Evolutionary conservation across 1,139 yeast genomes (phyloP).

Genomic region (Lipomyces yarrowii): DNA sequence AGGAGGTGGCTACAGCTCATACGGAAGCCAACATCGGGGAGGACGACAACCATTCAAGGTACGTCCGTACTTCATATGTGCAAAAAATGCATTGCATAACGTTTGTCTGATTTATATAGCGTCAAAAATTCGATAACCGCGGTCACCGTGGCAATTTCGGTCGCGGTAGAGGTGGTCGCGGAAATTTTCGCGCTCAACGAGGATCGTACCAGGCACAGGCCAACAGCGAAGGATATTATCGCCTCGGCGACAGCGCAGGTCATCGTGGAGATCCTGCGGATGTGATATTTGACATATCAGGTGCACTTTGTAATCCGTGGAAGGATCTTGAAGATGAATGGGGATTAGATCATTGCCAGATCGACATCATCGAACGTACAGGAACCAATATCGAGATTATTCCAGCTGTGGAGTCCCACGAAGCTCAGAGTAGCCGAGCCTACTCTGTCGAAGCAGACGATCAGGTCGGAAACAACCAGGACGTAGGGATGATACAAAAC

Average conservation of each 20-base stretch:
- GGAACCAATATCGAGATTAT: conserved; percentile 7
- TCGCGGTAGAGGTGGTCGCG: neutral
- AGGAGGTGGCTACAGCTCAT: neutral
- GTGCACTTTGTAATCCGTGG: conserved; percentile 28
- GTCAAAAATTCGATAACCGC: neutral
- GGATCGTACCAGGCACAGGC: neutral
- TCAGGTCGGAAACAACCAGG: neutral
- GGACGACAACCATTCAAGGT: neutral
- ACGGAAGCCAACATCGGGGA: neutral
- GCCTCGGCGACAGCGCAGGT: neutral
- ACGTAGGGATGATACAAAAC: neutral
- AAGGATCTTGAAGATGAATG: conserved; percentile 16
- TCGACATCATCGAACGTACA: conserved; percentile 10
- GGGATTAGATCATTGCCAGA: conserved; percentile 18
- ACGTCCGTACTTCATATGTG: neutral
- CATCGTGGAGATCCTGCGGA: neutral
- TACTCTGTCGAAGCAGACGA: neutral
- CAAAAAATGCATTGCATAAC: neutral
- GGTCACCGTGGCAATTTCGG: neutral
- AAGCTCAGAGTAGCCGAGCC: neutral
- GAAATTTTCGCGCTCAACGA: neutral
- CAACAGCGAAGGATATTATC: neutral
- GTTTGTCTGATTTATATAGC: neutral
- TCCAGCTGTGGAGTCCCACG: neutral
- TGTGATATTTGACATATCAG: conserved; percentile 10